These are phyloP conservation scores for Annulohypoxylon moriforme DNA, from an alignment of 495 filamentous ascomycete species.

Conservation along the genomic window DNA sequence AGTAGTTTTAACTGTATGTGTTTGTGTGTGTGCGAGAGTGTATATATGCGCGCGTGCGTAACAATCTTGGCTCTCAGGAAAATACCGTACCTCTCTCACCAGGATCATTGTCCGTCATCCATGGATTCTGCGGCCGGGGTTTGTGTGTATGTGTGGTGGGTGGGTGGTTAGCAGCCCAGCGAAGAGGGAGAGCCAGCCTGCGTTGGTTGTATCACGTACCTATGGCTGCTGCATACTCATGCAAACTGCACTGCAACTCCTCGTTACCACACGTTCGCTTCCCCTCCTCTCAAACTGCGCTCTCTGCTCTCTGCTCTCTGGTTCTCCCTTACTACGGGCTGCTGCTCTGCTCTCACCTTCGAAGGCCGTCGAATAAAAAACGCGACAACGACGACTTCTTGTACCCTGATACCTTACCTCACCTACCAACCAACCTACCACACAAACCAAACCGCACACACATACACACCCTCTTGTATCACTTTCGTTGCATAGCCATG, in stretches of 20 bases:
- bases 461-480: conserved; percentile 20
- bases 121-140: neutral
- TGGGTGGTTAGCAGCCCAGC: too few species aligned
- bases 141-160: neutral
- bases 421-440: neutral
- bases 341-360: too few species aligned
- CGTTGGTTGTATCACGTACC: conserved; percentile 45
- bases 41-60: conserved; percentile 6
- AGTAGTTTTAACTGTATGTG: too few species aligned
- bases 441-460: neutral
- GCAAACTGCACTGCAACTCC: conserved; percentile 45
- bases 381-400: neutral
- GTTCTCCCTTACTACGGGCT: conserved; percentile 28
- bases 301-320: conserved; percentile 16
- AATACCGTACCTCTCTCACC: conserved; percentile 1
- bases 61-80: neutral
- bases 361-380: neutral
- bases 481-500: conserved; percentile 40
- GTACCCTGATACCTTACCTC: conserved; percentile 1
- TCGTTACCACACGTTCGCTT: conserved; percentile 40
- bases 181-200: conserved; percentile 26
- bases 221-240: conserved; percentile 37
- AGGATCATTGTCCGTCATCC: conserved; percentile 13
- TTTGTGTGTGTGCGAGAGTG: neutral
- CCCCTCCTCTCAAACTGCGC: conserved; percentile 7